Base-by-base conservation (phyloP, 805 yeast species). In the Yamadazyma endophytica region DNA sequence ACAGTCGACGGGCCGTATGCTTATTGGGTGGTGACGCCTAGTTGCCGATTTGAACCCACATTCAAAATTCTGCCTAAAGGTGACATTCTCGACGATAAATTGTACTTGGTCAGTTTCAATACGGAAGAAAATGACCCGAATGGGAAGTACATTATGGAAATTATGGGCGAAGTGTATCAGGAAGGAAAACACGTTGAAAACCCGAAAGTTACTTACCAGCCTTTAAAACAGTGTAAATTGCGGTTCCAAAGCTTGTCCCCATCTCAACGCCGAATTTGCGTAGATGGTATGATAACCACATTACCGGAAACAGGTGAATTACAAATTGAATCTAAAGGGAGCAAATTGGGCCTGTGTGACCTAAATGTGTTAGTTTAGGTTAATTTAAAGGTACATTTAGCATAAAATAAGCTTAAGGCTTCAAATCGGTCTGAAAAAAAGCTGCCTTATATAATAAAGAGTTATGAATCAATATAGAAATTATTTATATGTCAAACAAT, bases 51-150 rank as follows among this genome's bases (percentile, higher is more conserved):
- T 33, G 92, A 82, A 50, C 64, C 75, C 5, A 68, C 67, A 0
- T 82, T 81, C 43, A 60, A 54, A 17, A 79, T 82, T 9, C 79
- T 84, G 33, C 92, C 92, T 0, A 33, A 50, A 2, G 78, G 83
- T 1, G 45, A 61, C 24, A 63, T 77, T 4, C 52, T 63, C 4
- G 58, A 67, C 7, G 50, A 54, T 14, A 49, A 51, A 13, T 50
- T 79, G n/a, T 70, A 68, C 44, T 43, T 74, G 29, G 55, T 81
- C 1, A 54, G 68, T 11, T 70, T 80, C 36, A 57, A 56, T 2
- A 61, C 64, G 17, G 37, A 36, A 13, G 52, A 57, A 8, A 48
- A 39, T 13, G 25, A 33, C 1, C 25, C 29, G 21, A 32, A 33
- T 19, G 47, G 46, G 9, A 31, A 40, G 13, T 54, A 60, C 30